These are phyloP conservation scores for Calocybe gangraenosa DNA, from an alignment of 768 basidiomycete species.

Conservation along the genomic window DNA sequence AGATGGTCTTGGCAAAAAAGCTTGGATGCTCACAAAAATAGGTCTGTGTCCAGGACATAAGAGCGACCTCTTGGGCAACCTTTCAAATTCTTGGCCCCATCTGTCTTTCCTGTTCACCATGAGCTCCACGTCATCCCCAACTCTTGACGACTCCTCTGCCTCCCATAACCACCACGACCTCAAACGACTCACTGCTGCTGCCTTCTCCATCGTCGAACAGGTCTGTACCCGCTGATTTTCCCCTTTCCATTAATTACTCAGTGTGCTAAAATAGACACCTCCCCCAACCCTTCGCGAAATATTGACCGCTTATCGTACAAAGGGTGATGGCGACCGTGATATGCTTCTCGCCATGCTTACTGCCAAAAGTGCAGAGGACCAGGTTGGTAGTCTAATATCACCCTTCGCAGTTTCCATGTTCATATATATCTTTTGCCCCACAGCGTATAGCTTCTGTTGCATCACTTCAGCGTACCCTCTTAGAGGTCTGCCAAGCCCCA, in stretches of 20 bases:
- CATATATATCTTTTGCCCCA: background rate
- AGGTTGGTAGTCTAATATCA: constrained; percentile 64
- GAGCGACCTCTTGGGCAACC: constrained; percentile 35
- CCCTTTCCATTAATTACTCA: constrained; percentile 8
- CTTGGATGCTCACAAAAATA: constrained; percentile 46
- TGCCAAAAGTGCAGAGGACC: constrained; percentile 91
- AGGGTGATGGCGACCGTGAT: constrained; percentile 89
- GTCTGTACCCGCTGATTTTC: constrained; percentile 18
- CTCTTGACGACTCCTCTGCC: constrained; percentile 25
- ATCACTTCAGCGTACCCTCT: constrained; percentile 64
- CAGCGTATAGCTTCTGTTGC: constrained; percentile 72
- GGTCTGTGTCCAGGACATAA: constrained; percentile 39
- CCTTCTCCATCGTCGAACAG: constrained; percentile 39
- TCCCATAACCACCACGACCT: constrained; percentile 23
- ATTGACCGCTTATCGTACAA: constrained; percentile 76
- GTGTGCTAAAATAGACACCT: constrained; percentile 44
- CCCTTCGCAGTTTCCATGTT: background rate
- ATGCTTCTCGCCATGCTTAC: constrained; percentile 88
- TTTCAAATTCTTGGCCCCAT: constrained; percentile 36
- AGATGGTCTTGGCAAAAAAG: constrained; percentile 42
- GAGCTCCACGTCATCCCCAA: constrained; percentile 29
- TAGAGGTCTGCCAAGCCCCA: constrained; percentile 52
- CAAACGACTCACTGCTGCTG: constrained; percentile 32
- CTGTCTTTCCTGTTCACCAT: constrained; percentile 27
- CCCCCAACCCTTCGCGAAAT: constrained; percentile 85